phyloP scores from a whole-genome alignment of 768 basidiomycete genomes.

The Russula emetica region DNA sequence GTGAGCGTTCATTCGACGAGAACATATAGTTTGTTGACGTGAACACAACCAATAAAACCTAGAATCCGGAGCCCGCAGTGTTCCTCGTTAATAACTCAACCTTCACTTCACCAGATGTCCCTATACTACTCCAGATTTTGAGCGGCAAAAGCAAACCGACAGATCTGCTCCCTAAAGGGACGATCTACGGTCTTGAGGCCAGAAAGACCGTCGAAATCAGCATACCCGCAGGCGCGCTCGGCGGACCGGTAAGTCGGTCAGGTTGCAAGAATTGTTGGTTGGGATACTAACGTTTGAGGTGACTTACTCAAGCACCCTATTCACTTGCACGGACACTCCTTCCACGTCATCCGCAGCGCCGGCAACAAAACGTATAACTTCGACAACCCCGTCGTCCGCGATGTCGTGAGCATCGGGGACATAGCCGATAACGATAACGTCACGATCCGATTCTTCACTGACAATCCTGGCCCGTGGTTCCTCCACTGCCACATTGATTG shows the following conservation, averaged over 20 bases:
- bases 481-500: constrained; percentile 13
- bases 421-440: constrained; percentile 10
- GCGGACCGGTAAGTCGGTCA: constrained; percentile 9
- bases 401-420: constrained; percentile 17
- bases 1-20: constrained; percentile 16
- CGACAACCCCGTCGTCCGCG: constrained; percentile 23
- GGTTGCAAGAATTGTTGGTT: not conserved
- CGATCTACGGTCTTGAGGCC: not conserved
- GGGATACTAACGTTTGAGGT: not conserved
- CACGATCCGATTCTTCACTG: constrained; percentile 31
- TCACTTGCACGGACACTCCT: constrained; percentile 23
- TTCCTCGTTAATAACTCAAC: constrained; percentile 5
- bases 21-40: not conserved
- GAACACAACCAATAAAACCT: not conserved
- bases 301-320: constrained; percentile 8
- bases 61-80: not conserved
- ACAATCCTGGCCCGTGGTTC: constrained; percentile 23
- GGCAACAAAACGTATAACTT: constrained; percentile 25
- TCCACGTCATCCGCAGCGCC: constrained; percentile 12
- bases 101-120: not conserved
- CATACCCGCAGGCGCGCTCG: constrained; percentile 1
- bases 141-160: constrained; percentile 1
- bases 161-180: not conserved
- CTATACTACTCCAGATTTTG: constrained; percentile 20
- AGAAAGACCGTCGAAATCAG: constrained; percentile 8